Base-by-base conservation (phyloP, 225 moss, liverwort and hornwort genomes). In the Ulota crispa region DNA sequence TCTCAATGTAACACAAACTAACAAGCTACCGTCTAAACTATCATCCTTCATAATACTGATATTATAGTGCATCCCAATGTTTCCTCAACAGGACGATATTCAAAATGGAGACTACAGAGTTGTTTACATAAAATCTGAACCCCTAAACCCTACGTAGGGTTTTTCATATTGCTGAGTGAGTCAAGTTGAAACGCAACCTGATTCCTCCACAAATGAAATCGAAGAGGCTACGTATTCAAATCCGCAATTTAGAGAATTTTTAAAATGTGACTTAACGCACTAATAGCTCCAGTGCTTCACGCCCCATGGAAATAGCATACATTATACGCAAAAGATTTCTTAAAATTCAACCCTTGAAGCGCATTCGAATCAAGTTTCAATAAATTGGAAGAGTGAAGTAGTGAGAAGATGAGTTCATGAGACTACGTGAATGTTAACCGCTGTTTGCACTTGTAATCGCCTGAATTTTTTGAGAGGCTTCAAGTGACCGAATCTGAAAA, bases 371-470 rank as follows among this genome's bases (percentile, higher is more conserved):
- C 60, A 15, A 73, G 50, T 34, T 72, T 42, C 34, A 43, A 24
- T 31, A 64, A 8, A 65, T 74, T 65, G n/a, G 8, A 75, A 36
- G 10, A 4, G 27, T 19, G 27, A 41, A 42, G 64, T 36, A 31
- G 27, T 68, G 21, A 75, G 43, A 73, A 72, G 34, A 67, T 2
- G n/a, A 76, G 32, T 41, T 79, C 65, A 71, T 20, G 68, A 37
- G 75, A 47, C 15, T 85, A 91, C 88, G 69, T 88, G 78, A 81
- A 86, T 52, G 62, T 78, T 73, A 47, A 80, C 86, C 64, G 77
- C 83, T 65, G 89, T 82, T 79, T 82, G 89, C 84, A 86, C 85
- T 77, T 66, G 71, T 34, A 83, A 79, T 78, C 71, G 84, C 55
- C 68, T 59, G 75, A 68, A 27, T 82, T 76, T 83, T 72, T 83